Conservation (phyloP, 306 rosid species). For the Quercus alba region DNA sequence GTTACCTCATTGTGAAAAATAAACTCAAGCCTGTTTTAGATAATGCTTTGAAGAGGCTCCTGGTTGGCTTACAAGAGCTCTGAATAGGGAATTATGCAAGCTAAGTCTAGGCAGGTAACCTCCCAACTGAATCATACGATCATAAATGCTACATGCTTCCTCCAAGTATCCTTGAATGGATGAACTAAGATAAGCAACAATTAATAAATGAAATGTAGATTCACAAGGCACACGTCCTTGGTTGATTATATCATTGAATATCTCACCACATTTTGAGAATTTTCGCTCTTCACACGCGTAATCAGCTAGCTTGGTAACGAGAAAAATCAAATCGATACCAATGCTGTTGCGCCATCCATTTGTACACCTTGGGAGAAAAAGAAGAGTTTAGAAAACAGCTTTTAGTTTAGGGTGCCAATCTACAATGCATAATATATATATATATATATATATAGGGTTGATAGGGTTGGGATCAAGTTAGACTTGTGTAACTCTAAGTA, state of each 20-base stretch:
- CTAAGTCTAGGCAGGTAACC: slow-evolving; percentile 80
- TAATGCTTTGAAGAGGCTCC: slow-evolving; percentile 59
- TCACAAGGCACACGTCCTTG: slow-evolving; percentile 94
- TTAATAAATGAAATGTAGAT: slow-evolving; percentile 84
- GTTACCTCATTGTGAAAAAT: slow-evolving; percentile 70
- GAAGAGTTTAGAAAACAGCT: neutral
- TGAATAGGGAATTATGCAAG: slow-evolving; percentile 83
- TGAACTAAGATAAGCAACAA: slow-evolving; percentile 84
- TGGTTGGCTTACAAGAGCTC: slow-evolving; percentile 61
- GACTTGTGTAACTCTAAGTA: no score
- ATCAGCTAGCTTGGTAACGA: slow-evolving; percentile 81
- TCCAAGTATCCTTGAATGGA: slow-evolving; percentile 76
- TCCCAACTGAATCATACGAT: slow-evolving; percentile 88
- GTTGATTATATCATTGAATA: slow-evolving; percentile 77
- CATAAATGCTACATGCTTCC: slow-evolving; percentile 76
- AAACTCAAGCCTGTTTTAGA: slow-evolving; percentile 83
- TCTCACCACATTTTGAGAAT: slow-evolving; percentile 82
- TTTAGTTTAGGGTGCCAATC: neutral
- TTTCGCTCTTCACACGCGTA: slow-evolving; percentile 82
- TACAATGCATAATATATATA: no score
- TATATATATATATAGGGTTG: no score
- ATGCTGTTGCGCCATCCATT: slow-evolving; percentile 85
- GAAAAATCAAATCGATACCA: slow-evolving; percentile 81
- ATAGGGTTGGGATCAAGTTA: no score
- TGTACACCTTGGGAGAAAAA: slow-evolving; percentile 59